These are phyloP conservation scores for Alnus glutinosa DNA, from an alignment of 306 rosid species.

Conservation along the genomic window DNA sequence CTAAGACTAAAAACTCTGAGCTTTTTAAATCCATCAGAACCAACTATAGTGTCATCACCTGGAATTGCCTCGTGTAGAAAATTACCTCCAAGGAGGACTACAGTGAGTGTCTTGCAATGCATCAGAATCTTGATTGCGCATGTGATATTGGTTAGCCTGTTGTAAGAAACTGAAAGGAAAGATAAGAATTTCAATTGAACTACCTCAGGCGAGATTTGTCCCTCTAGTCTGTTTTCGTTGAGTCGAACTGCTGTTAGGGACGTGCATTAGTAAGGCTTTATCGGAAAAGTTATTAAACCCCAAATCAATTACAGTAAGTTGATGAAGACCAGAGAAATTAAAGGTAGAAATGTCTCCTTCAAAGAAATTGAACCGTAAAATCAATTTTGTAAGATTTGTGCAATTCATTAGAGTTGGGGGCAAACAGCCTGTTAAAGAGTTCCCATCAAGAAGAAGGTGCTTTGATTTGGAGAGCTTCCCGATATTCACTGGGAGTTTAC, in stretches of 20 bases:
- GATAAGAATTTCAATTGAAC: neutral
- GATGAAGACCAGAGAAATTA: slow-evolving; percentile 1
- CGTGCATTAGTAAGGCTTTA: slow-evolving; percentile 2
- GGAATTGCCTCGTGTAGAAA: neutral
- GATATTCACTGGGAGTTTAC: neutral
- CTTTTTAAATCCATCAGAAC: neutral
- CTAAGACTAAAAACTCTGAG: neutral
- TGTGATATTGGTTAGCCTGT: no score
- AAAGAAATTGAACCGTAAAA: neutral
- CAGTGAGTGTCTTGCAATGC: no score
- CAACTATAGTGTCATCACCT: neutral
- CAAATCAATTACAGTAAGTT: neutral
- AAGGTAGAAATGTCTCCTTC: neutral
- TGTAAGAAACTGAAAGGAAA: neutral
- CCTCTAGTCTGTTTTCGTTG: neutral
- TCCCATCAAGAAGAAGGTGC: neutral
- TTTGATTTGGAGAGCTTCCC: slow-evolving; percentile 14
- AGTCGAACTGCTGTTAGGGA: neutral
- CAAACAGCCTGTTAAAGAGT: neutral
- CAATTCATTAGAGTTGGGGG: slow-evolving; percentile 10
- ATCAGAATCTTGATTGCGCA: no score
- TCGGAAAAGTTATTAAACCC: neutral
- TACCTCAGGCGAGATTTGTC: no score
- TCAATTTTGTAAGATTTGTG: neutral
- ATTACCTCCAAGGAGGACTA: neutral